These are phyloP conservation scores for Calonectria ilicicola DNA, from an alignment of 2,329 filamentous ascomycete genomes.

Conservation along the genomic window DNA sequence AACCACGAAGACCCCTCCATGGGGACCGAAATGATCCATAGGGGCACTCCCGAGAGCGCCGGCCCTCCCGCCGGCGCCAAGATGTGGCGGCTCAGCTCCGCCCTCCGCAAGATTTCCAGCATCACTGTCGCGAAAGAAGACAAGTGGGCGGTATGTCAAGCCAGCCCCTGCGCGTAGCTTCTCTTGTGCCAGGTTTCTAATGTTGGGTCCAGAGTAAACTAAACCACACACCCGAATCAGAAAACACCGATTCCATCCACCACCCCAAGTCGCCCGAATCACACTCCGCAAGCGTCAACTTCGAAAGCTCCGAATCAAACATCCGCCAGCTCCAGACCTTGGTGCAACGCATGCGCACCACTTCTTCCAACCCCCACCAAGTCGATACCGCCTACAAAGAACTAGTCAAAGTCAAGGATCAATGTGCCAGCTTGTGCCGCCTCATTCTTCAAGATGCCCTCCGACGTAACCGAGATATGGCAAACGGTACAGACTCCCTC, in stretches of 20 bases:
- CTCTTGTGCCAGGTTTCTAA: neutral
- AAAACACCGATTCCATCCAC: conserved; percentile 44
- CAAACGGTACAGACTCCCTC: conserved; percentile 38
- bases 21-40: conserved; percentile 45
- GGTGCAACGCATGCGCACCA: conserved; percentile 50
- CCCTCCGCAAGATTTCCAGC: conserved; percentile 34
- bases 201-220: conserved; percentile 1
- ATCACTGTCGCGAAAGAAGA: conserved; percentile 37
- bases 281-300: conserved; percentile 35
- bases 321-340: conserved; percentile 51
- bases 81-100: conserved; percentile 37
- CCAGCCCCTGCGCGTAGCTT: neutral
- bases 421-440: conserved; percentile 54
- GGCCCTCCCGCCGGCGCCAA: conserved; percentile 31
- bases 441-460: conserved; percentile 56
- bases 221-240: conserved; percentile 35
- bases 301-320: conserved; percentile 48
- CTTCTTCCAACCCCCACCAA: conserved; percentile 48
- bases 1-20: conserved; percentile 21
- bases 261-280: conserved; percentile 39
- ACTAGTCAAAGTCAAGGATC: conserved; percentile 56
- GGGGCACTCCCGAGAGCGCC: conserved; percentile 44
- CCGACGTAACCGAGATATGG: conserved; percentile 39
- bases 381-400: conserved; percentile 59
- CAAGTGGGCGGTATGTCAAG: conserved; percentile 28